phyloP scores from a whole-genome alignment of 2,329 filamentous ascomycete species.

The Cladosporium sphaerospermum region DNA sequence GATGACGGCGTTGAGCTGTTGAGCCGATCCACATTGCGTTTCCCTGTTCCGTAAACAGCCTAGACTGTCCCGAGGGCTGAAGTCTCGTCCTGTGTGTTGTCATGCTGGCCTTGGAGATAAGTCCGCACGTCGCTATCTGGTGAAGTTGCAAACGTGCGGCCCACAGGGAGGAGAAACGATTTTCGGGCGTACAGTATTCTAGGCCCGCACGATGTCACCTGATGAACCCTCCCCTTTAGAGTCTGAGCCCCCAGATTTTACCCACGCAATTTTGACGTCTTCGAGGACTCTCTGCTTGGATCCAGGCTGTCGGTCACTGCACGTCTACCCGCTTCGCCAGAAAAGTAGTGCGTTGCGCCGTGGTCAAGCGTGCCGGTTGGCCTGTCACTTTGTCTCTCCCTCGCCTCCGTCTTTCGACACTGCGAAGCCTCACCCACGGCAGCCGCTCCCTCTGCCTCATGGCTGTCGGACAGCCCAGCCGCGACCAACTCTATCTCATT shows the following conservation, averaged over 20 bases:
- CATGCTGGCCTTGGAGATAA: neutral
- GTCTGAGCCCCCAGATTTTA: conserved; percentile 7
- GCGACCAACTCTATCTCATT: neutral
- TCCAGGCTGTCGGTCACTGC: conserved; percentile 3
- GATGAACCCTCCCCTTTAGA: neutral
- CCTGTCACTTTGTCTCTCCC: no score
- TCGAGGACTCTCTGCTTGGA: neutral
- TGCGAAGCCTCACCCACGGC: no score
- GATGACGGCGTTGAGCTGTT: neutral
- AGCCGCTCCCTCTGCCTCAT: no score
- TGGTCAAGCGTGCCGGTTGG: neutral
- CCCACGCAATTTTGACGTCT: conserved; percentile 12
- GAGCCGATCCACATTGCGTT: neutral
- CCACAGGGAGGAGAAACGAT: neutral
- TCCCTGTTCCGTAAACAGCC: neutral
- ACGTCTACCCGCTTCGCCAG: conserved; percentile 9
- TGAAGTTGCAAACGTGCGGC: neutral
- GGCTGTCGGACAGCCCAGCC: neutral
- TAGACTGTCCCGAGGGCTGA: neutral
- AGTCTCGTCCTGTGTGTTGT: neutral
- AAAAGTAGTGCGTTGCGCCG: conserved; percentile 12
- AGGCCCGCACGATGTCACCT: neutral
- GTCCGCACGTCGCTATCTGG: neutral
- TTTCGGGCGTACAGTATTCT: neutral
- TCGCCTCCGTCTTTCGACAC: no score